A percentile compares a stretch with the other conserved stretches of the same genome.
Evolutionary conservation across 768 basidiomycete genomes (phyloP).

Genomic region (Mycena pura): DNA sequence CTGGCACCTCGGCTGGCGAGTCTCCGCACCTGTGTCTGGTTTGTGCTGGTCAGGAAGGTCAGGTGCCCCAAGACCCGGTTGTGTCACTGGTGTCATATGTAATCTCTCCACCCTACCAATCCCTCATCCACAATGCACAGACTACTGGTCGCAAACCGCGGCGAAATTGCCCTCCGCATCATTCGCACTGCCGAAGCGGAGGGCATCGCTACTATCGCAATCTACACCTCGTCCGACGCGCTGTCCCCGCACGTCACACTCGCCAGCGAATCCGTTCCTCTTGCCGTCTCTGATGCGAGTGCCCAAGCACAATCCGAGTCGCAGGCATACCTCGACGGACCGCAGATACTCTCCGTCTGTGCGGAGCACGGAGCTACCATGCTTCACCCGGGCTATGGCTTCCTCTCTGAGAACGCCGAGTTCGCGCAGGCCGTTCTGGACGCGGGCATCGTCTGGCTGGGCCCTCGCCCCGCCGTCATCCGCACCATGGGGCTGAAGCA

Average conservation of each 20-base stretch:
- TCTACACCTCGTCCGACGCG: slow-evolving; percentile 67
- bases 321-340: slow-evolving; percentile 48
- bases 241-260: slow-evolving; percentile 62
- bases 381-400: slow-evolving; percentile 70
- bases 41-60: slow-evolving; percentile 3
- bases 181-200: slow-evolving; percentile 61
- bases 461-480: slow-evolving; percentile 59
- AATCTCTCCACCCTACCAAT: too few relatives aligned
- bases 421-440: slow-evolving; percentile 56
- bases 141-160: slow-evolving; percentile 72
- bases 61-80: too few relatives aligned
- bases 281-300: background rate
- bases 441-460: slow-evolving; percentile 63
- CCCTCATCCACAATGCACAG: slow-evolving; percentile 44
- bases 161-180: slow-evolving; percentile 74
- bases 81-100: too few relatives aligned
- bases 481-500: slow-evolving; percentile 68
- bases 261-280: slow-evolving; percentile 54
- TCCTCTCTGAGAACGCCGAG: slow-evolving; percentile 67
- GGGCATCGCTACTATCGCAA: slow-evolving; percentile 58
- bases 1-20: too few relatives aligned
- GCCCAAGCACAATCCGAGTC: slow-evolving; percentile 43
- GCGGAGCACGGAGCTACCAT: slow-evolving; percentile 50
- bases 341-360: slow-evolving; percentile 51
- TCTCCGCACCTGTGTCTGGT: too few relatives aligned